These are phyloP conservation scores for Mortierella polycephala DNA, from an alignment of 371 early-diverging fungal genomes.

Conservation along the genomic window DNA sequence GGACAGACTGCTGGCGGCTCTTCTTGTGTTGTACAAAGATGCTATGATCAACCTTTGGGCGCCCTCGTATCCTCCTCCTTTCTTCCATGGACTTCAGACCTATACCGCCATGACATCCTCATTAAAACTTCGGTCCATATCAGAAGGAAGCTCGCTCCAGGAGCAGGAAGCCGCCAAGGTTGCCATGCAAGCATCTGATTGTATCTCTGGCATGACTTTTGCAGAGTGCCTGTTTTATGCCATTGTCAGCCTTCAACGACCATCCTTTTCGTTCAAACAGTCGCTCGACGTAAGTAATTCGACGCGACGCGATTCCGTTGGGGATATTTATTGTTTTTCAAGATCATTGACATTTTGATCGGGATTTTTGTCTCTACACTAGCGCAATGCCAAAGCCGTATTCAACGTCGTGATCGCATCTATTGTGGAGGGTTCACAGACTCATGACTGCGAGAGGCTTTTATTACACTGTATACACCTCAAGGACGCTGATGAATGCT, in stretches of 20 bases:
- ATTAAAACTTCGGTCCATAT: not conserved
- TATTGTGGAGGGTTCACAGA: conserved; percentile 18
- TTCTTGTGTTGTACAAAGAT: conserved; percentile 33
- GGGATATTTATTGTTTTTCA: not conserved
- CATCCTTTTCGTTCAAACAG: conserved; percentile 8
- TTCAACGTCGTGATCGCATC: conserved; percentile 44
- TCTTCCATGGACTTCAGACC: conserved; percentile 4
- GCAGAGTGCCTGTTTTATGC: conserved; percentile 19
- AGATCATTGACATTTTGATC: not conserved
- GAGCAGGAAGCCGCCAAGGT: conserved; percentile 8
- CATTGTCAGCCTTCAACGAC: conserved; percentile 20
- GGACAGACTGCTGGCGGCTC: conserved; percentile 24
- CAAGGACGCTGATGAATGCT: conserved; percentile 29
- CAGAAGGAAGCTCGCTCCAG: conserved; percentile 1
- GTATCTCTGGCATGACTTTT: not conserved
- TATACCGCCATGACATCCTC: not conserved
- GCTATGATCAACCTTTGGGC: conserved; percentile 1
- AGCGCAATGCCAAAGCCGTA: conserved; percentile 33
- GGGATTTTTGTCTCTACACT: not conserved
- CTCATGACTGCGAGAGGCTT: conserved; percentile 15
- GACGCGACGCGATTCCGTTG: not conserved
- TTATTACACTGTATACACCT: conserved; percentile 33
- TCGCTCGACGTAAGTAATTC: conserved; percentile 21
- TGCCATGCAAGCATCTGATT: not conserved
- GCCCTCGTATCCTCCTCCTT: not conserved